These are phyloP conservation scores for Ceriops decandra DNA, from an alignment of 345 rosid species.

Conservation along the genomic window DNA sequence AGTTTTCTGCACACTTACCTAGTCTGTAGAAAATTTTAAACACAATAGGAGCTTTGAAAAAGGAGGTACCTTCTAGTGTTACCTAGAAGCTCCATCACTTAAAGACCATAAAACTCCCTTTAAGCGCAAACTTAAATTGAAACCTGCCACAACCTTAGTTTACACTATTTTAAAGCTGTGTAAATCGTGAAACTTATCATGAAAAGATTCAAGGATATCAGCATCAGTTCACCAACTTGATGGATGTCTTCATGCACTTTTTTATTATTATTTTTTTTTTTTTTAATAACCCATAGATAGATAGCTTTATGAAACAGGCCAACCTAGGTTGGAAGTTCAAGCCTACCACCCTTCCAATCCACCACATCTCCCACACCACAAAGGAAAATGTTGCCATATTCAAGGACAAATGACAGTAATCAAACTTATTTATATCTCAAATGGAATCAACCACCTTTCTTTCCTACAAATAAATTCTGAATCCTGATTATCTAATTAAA, in stretches of 20 bases:
- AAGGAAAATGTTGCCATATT: neutral
- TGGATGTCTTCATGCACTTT: neutral
- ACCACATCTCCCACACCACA: neutral
- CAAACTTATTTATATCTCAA: neutral
- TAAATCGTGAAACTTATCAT: neutral
- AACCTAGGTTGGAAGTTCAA: neutral
- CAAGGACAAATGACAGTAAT: neutral
- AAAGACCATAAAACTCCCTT: too few relatives aligned
- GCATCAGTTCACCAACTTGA: neutral
- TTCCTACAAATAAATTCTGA: neutral
- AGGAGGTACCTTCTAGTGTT: too few relatives aligned
- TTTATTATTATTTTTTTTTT: too few relatives aligned
- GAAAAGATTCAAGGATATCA: neutral
- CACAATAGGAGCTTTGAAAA: too few relatives aligned
- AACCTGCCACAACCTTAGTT: neutral
- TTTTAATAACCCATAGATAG: too few relatives aligned
- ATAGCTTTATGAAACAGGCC: neutral
- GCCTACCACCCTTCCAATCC: neutral
- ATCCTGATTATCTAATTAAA: constrained; percentile 3
- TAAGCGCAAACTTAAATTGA: neutral
- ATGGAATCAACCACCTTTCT: neutral
- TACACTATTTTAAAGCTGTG: neutral
- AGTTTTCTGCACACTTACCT: too few relatives aligned
- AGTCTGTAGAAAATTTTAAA: too few relatives aligned
- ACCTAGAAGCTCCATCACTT: too few relatives aligned